Base-by-base conservation (phyloP, 352 stramenopile species). In the Globisporangium emineosum region DNA sequence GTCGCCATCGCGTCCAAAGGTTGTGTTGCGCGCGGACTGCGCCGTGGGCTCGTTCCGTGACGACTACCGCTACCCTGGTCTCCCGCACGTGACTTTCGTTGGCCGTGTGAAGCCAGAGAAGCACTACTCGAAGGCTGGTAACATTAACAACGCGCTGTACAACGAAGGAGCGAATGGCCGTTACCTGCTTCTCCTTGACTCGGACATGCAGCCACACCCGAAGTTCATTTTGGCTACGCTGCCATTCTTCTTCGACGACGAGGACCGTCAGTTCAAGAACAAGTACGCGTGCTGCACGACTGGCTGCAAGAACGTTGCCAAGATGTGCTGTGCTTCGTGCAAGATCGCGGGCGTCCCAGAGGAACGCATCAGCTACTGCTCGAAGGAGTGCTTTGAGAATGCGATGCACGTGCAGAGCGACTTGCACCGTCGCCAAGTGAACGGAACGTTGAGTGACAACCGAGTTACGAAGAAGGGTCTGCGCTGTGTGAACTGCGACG, bases 131-230 rank as follows among this genome's bases (percentile, higher is more conserved):
- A 95, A 95, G 71, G 88, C 88, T 7, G 88, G 88, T 12, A 96
- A 96, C 77, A 91, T 96, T 68, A 96, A 96, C 78, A 96, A 96
- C 68, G 84, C 74, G 33, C 68, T 94, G 69, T 94, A 94, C 73
- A 94, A 96, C 64, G 88, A 96, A 69, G 87, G 87, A 8, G 73
- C 84, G 7, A 91, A 79, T 63, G 88, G 85, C 0, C 82, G 84
- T 8, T 94, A 96, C 72, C 68, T 89, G 30, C 40, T 96, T 25
- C 65, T 96, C 15, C 71, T 96, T 1, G 86, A 96, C 60, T 86
- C 82, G 49, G 88, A 96, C 57, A 96, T 94, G 86, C 84, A 93
- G 68, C 86, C 86, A 32, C 83, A 95, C 68, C 75, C 86, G 10
- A 95, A 93, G 79, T 93, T 95, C 54, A 62, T 95, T 37, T 64